Evolutionary conservation across 2,329 filamentous ascomycete genomes (phyloP), one percentile per base, ranked within the genome.

Genomic region (Monosporascus sp.): DNA sequence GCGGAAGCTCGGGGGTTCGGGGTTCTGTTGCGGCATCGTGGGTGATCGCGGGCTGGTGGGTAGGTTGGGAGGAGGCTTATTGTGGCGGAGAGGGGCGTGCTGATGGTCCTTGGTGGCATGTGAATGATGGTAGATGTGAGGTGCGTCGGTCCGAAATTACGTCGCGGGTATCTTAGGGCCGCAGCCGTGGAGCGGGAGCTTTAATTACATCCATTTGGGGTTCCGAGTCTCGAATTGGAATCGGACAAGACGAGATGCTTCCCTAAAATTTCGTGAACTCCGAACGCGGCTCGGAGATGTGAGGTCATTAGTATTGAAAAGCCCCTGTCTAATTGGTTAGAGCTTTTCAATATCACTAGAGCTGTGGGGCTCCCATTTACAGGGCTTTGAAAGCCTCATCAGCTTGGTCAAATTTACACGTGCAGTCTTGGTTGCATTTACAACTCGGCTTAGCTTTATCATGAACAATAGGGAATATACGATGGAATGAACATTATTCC

Each of bases 1-100:
- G 51, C 78, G 77, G 76, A 84, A 86, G 64, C 14, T 26, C 77
- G 68, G 38, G 75, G 73, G 63, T 64, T 65, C 59, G 51, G 51
- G 53, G 53, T 62, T 57, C 50, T 60, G 57, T 16, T 61, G 34
- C 46, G 62, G 54, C 55, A 51, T 51, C 50, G 48, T 56, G 37
- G 37, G 17, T 44, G 44, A 9, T 51, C 19, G 38, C 20, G 11
- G 49, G 16, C 24, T 27, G 50, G n/a, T 19, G 16, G 52, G 22
- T n/a, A 19, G 48, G 24, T 20, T 50, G 44, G 31, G 5, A 34
- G 9, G 31, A 34, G 31, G 31, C 31, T 34, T 14, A 11, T 34
- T 34, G 31, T 34, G 31, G 31, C 14, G 31, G 31, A 5, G 31
- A 14, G 9, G 31, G 31, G 31, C 9, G 31, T 34, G 31, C 31